These are phyloP conservation scores for Russula abietina DNA, from an alignment of 768 basidiomycete species.

Conservation along the genomic window DNA sequence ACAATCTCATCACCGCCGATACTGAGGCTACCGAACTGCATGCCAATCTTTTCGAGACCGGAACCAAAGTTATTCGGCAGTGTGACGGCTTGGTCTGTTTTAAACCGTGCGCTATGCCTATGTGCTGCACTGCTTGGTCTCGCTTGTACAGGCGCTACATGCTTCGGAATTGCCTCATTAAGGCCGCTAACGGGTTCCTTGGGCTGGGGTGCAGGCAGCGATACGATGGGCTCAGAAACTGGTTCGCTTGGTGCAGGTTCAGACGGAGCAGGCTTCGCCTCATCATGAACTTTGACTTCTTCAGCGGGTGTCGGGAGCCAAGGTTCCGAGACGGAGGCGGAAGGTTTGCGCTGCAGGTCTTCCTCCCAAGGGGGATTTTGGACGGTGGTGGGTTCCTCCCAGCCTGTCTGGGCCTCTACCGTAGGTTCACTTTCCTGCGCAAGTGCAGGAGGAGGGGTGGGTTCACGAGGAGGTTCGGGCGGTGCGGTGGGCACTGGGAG, in stretches of 20 bases:
- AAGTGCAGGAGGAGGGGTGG: constrained; percentile 23
- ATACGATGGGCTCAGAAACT: constrained; percentile 31
- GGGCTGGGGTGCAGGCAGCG: constrained; percentile 26
- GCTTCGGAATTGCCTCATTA: constrained; percentile 30
- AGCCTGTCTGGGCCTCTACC: constrained; percentile 33
- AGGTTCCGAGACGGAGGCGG: constrained; percentile 33
- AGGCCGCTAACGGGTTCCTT: constrained; percentile 27
- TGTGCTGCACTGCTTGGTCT: constrained; percentile 51
- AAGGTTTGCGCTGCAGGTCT: constrained; percentile 43
- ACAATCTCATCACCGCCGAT: constrained; percentile 61
- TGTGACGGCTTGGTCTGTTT: constrained; percentile 80
- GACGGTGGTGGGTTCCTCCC: constrained; percentile 71
- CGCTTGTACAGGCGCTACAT: constrained; percentile 38
- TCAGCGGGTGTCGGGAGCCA: constrained; percentile 28
- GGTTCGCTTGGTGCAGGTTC: constrained; percentile 26
- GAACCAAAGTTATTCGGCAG: constrained; percentile 57
- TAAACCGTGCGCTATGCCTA: constrained; percentile 57
- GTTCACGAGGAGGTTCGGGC: constrained; percentile 25
- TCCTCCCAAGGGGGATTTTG: constrained; percentile 69
- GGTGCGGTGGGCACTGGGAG: constrained; percentile 26
- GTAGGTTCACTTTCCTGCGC: constrained; percentile 34
- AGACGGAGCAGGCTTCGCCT: constrained; percentile 13
- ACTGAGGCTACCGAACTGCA: constrained; percentile 85
- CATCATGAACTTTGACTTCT: constrained; percentile 12
- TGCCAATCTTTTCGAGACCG: constrained; percentile 71